A percentile compares a stretch with the other conserved stretches of the same genome.
Evolutionary conservation across 192 early-diverging fungal species (phyloP).

Genomic region (Helicostylum pulchrum): DNA sequence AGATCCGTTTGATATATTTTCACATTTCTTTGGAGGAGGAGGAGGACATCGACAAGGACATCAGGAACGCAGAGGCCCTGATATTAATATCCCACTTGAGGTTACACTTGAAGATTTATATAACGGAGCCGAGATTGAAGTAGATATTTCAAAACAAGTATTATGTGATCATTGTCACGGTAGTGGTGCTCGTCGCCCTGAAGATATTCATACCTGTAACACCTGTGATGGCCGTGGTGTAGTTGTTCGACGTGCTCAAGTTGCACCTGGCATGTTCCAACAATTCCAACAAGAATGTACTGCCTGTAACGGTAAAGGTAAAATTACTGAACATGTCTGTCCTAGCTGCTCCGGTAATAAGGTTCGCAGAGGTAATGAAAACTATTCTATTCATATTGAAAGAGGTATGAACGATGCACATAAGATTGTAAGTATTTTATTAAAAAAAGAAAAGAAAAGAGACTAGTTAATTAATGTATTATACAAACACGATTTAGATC

Average conservation of each 20-base stretch:
- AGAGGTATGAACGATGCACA: slow-evolving; percentile 80
- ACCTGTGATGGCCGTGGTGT: slow-evolving; percentile 80
- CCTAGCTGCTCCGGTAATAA: slow-evolving; percentile 43
- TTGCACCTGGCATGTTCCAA: slow-evolving; percentile 93
- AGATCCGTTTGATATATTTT: slow-evolving; percentile 98
- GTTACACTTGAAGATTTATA: slow-evolving; percentile 93
- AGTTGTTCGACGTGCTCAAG: slow-evolving; percentile 75
- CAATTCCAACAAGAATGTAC: slow-evolving; percentile 94
- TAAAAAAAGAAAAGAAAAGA: not conserved
- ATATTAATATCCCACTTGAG: slow-evolving; percentile 70
- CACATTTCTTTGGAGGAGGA: slow-evolving; percentile 78
- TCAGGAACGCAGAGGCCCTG: slow-evolving; percentile 79
- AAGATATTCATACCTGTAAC: slow-evolving; percentile 82
- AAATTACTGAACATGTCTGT: not conserved
- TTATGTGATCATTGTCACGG: slow-evolving; percentile 93
- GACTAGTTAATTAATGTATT: not conserved
- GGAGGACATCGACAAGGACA: not conserved
- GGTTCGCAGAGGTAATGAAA: slow-evolving; percentile 79
- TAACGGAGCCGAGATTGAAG: slow-evolving; percentile 75
- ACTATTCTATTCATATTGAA: slow-evolving; percentile 76
- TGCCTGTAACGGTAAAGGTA: slow-evolving; percentile 78
- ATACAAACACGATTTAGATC: slow-evolving; percentile 16
- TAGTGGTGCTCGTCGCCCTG: slow-evolving; percentile 77
- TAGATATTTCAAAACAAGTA: slow-evolving; percentile 67
- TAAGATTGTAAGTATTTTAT: slow-evolving; percentile 39